Evolutionary conservation across 2,329 filamentous ascomycete species (phyloP).

Genomic region (Plectosphaerella cucumerina): DNA sequence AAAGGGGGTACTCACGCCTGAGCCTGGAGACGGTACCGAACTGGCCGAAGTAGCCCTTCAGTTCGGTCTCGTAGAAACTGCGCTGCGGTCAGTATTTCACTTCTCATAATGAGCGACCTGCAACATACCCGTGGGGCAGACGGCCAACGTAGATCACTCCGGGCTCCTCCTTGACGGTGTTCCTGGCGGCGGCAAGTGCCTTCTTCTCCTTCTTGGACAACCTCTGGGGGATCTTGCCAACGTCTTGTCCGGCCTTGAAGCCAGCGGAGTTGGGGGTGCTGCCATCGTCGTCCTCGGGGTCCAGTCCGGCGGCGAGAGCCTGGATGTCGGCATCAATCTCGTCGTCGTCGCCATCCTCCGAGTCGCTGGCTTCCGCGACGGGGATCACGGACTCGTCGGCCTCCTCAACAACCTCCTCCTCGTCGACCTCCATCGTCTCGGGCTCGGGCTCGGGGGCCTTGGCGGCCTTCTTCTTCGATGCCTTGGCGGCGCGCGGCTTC

Average conservation of each 20-base stretch:
- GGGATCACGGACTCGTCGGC: conserved; percentile 14
- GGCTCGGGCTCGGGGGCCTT: conserved; percentile 21
- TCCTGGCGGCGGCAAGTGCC: conserved; percentile 29
- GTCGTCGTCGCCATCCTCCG: conserved; percentile 22
- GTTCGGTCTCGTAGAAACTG: conserved; percentile 93
- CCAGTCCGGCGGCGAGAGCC: conserved; percentile 38
- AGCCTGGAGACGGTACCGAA: conserved; percentile 79
- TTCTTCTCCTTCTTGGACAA: conserved; percentile 39
- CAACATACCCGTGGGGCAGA: conserved; percentile 60
- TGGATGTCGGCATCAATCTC: conserved; percentile 37
- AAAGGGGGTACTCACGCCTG: neutral
- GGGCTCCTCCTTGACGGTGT: conserved; percentile 45
- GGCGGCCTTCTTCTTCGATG: conserved; percentile 37
- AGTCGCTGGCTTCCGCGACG: conserved; percentile 26
- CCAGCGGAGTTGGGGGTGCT: conserved; percentile 25
- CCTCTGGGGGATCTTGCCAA: conserved; percentile 44
- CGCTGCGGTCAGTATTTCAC: conserved; percentile 27
- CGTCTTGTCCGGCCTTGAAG: conserved; percentile 44
- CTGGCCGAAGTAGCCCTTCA: conserved; percentile 89
- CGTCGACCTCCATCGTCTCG: conserved; percentile 20
- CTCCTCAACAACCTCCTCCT: conserved; percentile 16
- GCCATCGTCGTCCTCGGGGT: conserved; percentile 38
- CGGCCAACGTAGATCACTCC: conserved; percentile 89
- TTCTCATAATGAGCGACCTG: neutral
- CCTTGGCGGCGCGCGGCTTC: conserved; percentile 38